Evolutionary conservation across 78 protist species (phyloP).

Genomic region (Dictyostelium intermedium): DNA sequence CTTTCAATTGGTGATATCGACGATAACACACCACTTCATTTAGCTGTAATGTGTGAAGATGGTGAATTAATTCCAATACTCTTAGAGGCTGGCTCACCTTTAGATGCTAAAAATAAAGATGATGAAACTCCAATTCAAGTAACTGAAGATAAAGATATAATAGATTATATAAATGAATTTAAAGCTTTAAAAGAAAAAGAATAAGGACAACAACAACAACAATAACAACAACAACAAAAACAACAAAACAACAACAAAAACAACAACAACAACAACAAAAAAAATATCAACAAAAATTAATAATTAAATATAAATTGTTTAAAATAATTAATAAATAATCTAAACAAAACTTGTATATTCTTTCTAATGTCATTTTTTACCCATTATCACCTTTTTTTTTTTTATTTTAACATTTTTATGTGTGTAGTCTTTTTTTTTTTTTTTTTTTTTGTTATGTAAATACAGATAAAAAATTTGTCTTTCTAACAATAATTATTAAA

Average conservation of each 20-base stretch:
- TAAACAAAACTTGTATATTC: not conserved
- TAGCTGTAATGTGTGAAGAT: conserved; percentile 75
- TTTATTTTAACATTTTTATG: not conserved
- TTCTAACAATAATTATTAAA: not conserved
- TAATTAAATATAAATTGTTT: not conserved
- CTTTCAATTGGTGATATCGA: conserved; percentile 55
- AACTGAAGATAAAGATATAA: conserved; percentile 45
- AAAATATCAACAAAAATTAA: not conserved
- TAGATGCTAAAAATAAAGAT: conserved; percentile 61
- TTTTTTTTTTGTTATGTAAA: too few species aligned
- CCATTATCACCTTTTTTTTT: not conserved
- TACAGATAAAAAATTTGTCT: not conserved
- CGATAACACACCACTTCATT: conserved; percentile 50
- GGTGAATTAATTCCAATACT: conserved; percentile 70
- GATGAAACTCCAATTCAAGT: conserved; percentile 75
- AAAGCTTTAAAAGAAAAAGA: not conserved
- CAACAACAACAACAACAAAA: too few species aligned
- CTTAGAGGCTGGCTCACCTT: conserved; percentile 67
- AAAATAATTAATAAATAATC: not conserved
- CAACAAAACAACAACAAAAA: too few species aligned
- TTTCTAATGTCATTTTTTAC: not conserved
- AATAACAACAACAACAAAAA: not conserved
- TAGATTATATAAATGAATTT: conserved; percentile 36
- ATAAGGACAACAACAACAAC: not conserved
- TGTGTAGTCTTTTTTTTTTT: not conserved